A percentile compares a stretch with the other conserved stretches of the same genome.
phyloP scores from a whole-genome alignment of 1,284 basidiomycete species.

The Chiua sp. region DNA sequence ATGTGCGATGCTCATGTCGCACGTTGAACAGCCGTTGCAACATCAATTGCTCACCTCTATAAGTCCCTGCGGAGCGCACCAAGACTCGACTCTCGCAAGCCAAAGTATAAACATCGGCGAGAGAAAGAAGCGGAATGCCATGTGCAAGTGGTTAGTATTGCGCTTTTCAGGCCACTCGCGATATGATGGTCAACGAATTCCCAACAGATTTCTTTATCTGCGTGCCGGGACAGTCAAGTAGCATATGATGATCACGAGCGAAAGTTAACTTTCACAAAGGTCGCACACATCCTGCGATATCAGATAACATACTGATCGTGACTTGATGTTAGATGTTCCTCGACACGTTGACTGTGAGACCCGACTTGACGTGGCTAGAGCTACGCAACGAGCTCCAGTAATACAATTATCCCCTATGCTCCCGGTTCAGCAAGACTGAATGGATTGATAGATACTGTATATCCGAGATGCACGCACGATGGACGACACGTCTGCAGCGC shows the following conservation, averaged over 20 bases:
- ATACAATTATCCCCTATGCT: neutral
- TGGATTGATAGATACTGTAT: neutral
- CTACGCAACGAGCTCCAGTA: conserved; percentile 7
- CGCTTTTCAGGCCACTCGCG: neutral
- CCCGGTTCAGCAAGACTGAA: no score
- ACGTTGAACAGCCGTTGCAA: no score
- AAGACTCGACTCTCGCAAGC: no score
- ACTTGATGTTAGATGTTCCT: conserved; percentile 6
- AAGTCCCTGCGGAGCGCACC: no score
- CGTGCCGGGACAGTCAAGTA: conserved; percentile 7
- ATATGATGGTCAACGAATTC: neutral
- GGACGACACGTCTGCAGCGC: no score
- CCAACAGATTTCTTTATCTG: conserved; percentile 12
- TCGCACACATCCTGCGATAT: neutral
- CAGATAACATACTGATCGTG: neutral
- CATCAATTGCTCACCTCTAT: no score
- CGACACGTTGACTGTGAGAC: neutral
- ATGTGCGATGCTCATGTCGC: no score
- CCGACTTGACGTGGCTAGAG: conserved; percentile 4
- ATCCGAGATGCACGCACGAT: neutral
- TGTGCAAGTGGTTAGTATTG: neutral
- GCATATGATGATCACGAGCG: conserved; percentile 11
- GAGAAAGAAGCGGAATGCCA: neutral
- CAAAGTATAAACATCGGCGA: no score
- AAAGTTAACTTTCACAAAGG: conserved; percentile 11